Percentiles rank a stretch among this genome's conserved stretches.
phyloP scores from a whole-genome alignment of 78 protist genomes.

The Protostelium mycophagum region DNA sequence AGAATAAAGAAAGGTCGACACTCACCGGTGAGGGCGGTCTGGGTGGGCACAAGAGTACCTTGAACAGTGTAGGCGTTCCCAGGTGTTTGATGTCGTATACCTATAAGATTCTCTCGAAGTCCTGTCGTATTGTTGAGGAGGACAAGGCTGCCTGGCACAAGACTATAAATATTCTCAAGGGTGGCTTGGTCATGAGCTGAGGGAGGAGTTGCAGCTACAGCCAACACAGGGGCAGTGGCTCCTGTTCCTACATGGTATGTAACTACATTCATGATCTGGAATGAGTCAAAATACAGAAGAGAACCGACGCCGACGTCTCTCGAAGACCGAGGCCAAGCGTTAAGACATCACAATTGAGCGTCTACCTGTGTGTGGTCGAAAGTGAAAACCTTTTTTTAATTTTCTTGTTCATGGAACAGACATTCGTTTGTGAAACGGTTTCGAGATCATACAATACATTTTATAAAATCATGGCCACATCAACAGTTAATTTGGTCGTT shows the following conservation, averaged over 20 bases:
- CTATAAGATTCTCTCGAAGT: constrained; percentile 1
- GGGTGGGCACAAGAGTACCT: background rate
- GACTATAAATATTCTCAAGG: background rate
- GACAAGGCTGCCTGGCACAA: constrained; percentile 2
- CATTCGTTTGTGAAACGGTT: too few relatives aligned
- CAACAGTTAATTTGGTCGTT: too few relatives aligned
- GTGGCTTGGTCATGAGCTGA: background rate
- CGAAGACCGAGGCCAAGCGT: constrained; percentile 2
- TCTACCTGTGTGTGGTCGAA: too few relatives aligned
- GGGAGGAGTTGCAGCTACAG: constrained; percentile 2
- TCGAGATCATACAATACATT: too few relatives aligned
- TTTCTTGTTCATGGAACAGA: too few relatives aligned
- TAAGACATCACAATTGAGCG: too few relatives aligned
- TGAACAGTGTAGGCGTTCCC: constrained; percentile 2
- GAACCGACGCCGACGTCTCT: background rate
- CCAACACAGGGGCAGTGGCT: background rate
- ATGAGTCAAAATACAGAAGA: background rate
- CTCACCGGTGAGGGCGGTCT: background rate
- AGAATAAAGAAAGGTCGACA: background rate
- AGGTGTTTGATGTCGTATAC: background rate
- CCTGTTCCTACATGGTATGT: background rate
- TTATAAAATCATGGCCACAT: too few relatives aligned
- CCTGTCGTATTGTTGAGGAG: constrained; percentile 1
- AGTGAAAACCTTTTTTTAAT: too few relatives aligned
- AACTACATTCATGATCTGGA: constrained; percentile 1